Evolutionary conservation across 768 basidiomycete species (phyloP), one percentile per base, ranked within the genome.

Genomic region (Auriculariales sp.): DNA sequence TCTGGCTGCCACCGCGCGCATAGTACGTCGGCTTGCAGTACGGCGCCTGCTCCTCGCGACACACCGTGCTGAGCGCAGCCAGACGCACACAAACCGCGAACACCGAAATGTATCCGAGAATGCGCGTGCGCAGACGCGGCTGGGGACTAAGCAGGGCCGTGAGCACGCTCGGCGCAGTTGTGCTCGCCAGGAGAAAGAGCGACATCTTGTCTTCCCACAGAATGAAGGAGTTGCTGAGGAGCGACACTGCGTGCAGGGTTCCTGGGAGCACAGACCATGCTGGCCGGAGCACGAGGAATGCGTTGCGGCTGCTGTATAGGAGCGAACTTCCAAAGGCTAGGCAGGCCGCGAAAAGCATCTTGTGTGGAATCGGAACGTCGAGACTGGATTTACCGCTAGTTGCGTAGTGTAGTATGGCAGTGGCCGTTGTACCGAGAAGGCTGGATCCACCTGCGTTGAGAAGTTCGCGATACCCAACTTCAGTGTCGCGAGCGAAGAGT

Each of bases 191-290:
- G 49, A 98, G 72, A 72, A 81, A 93, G 6, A 79, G 75, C 10
- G 84, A 71, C 49, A 88, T 69, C 28, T 75, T 75, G 61, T 97
- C 93, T 73, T 99, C 95, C 91, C 92, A 97, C 62, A 98, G 77
- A n/a, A 87, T 89, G 69, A 89, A 94, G 0, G 92, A 95, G 68
- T 98, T 98, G 24, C 92, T 94, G 14, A 83, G 75, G 64, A 94
- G 94, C 5, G 82, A 69, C 3, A 83, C 49, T 1, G 81, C 64
- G 57, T 98, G 92, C 2, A 90, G 68, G 50, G 78, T 50, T 49
- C 83, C 71, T 29, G 79, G 65, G 32, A 84, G 54, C 1, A 72
- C 45, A 12, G 50, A 46, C 54, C 17, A 53, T 45, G 34, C 7
- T 32, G 15, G 31, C 31, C 9, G 15, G n/a, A n/a, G n/a, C n/a